Base-by-base conservation (phyloP, 495 filamentous ascomycete species). In the Aspergillus saccharolyticus region DNA sequence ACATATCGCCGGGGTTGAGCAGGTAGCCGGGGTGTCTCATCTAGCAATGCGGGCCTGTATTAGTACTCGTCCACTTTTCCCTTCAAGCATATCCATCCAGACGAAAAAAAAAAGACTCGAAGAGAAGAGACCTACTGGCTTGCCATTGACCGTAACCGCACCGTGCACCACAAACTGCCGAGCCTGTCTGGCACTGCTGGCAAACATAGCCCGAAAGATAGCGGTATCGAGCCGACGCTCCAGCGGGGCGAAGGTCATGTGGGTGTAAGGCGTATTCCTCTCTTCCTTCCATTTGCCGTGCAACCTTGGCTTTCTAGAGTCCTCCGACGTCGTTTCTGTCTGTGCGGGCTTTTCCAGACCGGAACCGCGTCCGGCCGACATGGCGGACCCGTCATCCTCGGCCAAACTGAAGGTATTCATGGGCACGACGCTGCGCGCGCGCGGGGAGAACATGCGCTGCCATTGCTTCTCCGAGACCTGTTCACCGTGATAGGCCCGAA, bases 1-100 rank as follows among this genome's bases (percentile, higher is more conserved):
- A 98, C 79, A 98, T 88, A 68, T 98, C 94, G 49, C 94, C 94
- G 10, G 94, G 94, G 72, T 98, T 98, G 24, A 98, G 86, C 66
- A 91, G 88, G 74, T 97, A 98, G 59, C 90, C 86, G 1, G 94
- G 92, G 67, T 96, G 86, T 47, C 78, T 81, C 89, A 97, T 96
- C 94, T 97, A 63, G 24, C 25, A 42, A 18, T 19, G 39, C 12
- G 22, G 17, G 19, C 19, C 18, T 21, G n/a, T n/a, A 17, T 50
- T 19, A 50, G 47, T 39, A 39, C 2, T 39, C 14, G 21, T 25
- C 46, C 43, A 39, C n/a, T n/a, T n/a, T n/a, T n/a, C n/a, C n/a
- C n/a, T n/a, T n/a, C n/a, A n/a, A n/a, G n/a, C n/a, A n/a, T n/a
- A n/a, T n/a, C n/a, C n/a, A n/a, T n/a, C 39, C 52, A 42, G 57